A percentile compares a stretch with the other conserved stretches of the same genome.
phyloP scores from a whole-genome alignment of 805 yeast genomes.

The Nakazawaea wickerhamii region DNA sequence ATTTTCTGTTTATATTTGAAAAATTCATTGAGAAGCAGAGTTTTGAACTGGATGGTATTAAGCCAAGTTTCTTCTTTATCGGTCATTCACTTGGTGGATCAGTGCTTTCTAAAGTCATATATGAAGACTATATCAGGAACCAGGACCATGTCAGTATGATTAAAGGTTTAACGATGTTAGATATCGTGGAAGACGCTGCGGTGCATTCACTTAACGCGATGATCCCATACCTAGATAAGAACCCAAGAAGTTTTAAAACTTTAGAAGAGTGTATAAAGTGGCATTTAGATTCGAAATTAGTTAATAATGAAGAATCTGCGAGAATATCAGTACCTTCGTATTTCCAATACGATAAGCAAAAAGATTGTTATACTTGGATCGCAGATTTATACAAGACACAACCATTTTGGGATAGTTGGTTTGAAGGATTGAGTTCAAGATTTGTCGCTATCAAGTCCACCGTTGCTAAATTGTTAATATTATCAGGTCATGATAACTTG shows the following conservation, averaged over 20 bases:
- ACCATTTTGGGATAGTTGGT: constrained; percentile 83
- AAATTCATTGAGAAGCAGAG: constrained; percentile 26
- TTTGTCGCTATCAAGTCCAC: constrained; percentile 33
- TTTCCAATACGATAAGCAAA: constrained; percentile 26
- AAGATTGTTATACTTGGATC: constrained; percentile 44
- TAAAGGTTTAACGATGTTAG: constrained; percentile 73
- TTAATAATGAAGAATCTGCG: constrained; percentile 61
- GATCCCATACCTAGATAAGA: constrained; percentile 54
- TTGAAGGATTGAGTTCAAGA: constrained; percentile 53
- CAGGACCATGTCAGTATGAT: constrained; percentile 24
- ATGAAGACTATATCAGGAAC: constrained; percentile 18
- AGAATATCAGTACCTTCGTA: constrained; percentile 72
- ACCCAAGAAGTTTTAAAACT: constrained; percentile 57
- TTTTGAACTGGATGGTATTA: constrained; percentile 14
- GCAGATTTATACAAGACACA: constrained; percentile 57
- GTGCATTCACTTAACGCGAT: constrained; percentile 61
- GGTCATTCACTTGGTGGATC: constrained; percentile 97
- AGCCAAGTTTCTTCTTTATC: constrained; percentile 48
- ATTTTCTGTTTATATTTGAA: constrained; percentile 46
- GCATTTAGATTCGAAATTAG: constrained; percentile 58
- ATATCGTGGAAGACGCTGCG: constrained; percentile 94
- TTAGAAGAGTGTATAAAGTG: constrained; percentile 67
- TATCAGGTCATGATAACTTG: constrained; percentile 86
- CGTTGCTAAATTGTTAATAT: constrained; percentile 62
- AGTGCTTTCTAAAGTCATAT: constrained; percentile 53